These are phyloP conservation scores for Firmiana major DNA, from an alignment of 345 rosid genomes.

Conservation along the genomic window DNA sequence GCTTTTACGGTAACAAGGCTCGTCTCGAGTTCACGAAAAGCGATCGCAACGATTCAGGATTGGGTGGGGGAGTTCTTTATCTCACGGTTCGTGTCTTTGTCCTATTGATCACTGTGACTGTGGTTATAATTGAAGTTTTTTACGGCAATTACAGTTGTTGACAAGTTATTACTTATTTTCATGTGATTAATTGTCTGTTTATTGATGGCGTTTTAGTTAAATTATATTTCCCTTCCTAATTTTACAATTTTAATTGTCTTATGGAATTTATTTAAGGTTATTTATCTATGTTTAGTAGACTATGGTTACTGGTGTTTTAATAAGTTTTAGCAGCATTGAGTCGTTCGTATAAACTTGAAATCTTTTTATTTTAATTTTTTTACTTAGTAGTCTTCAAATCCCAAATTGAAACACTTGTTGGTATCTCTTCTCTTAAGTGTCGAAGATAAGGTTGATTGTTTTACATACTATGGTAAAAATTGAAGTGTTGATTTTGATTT, in stretches of 20 bases:
- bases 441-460: background rate
- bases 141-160: background rate
- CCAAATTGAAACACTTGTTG: background rate
- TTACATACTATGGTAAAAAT: background rate
- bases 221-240: background rate
- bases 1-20: constrained; percentile 84
- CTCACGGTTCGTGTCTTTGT: constrained; percentile 51
- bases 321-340: background rate
- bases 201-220: background rate
- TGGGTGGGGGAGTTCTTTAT: constrained; percentile 85
- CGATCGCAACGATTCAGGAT: constrained; percentile 49
- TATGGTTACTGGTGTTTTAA: background rate
- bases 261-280: background rate
- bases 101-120: background rate
- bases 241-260: too few relatives aligned
- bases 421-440: background rate
- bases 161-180: background rate
- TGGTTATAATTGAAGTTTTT: background rate
- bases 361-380: background rate
- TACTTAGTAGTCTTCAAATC: background rate
- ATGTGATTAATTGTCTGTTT: background rate
- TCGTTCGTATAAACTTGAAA: background rate
- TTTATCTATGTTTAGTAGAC: background rate
- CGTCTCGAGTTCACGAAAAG: constrained; percentile 56
- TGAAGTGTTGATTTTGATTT: background rate